A percentile compares a stretch with the other conserved stretches of the same genome.
Conservation (phyloP, 1,139 yeast genomes). For the Blastobotrys apis region DNA sequence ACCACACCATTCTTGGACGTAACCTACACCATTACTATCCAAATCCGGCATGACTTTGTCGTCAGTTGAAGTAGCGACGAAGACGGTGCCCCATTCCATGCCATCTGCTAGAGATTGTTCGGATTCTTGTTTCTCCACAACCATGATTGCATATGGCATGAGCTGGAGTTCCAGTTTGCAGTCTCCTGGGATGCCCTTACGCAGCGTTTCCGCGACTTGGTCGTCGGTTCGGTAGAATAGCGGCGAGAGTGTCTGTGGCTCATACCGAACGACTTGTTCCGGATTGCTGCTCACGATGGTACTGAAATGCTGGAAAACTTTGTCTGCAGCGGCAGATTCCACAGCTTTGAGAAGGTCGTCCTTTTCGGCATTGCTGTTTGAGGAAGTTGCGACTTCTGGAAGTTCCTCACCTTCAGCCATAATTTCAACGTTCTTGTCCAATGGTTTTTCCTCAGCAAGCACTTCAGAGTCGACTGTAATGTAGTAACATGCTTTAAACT, state of each 20-base stretch:
- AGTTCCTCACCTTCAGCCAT: constrained; percentile 13
- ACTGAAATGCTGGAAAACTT: constrained; percentile 72
- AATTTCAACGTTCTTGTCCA: constrained; percentile 30
- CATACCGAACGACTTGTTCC: constrained; percentile 78
- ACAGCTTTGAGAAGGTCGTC: constrained; percentile 23
- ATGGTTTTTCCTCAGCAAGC: constrained; percentile 7
- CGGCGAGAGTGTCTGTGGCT: constrained; percentile 53
- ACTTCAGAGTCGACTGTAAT: constrained; percentile 13
- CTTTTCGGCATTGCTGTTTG: constrained; percentile 15
- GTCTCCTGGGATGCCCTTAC: constrained; percentile 29
- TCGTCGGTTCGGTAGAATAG: constrained; percentile 66
- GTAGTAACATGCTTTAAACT: constrained; percentile 11
- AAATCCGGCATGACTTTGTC: constrained; percentile 54
- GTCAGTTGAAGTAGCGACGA: constrained; percentile 74
- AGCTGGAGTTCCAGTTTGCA: constrained; percentile 81
- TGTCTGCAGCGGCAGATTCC: constrained; percentile 43
- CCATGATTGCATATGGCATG: constrained; percentile 90
- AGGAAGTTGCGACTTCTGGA: constrained; percentile 13
- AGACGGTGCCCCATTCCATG: constrained; percentile 97
- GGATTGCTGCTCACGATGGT: constrained; percentile 76
- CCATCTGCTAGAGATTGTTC: constrained; percentile 52
- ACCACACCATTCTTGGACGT: constrained; percentile 86
- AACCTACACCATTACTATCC: constrained; percentile 65
- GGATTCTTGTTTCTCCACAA: constrained; percentile 59
- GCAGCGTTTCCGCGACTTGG: constrained; percentile 43